Conservation (phyloP, 2,329 filamentous ascomycete species). For the Mycogone perniciosa region DNA sequence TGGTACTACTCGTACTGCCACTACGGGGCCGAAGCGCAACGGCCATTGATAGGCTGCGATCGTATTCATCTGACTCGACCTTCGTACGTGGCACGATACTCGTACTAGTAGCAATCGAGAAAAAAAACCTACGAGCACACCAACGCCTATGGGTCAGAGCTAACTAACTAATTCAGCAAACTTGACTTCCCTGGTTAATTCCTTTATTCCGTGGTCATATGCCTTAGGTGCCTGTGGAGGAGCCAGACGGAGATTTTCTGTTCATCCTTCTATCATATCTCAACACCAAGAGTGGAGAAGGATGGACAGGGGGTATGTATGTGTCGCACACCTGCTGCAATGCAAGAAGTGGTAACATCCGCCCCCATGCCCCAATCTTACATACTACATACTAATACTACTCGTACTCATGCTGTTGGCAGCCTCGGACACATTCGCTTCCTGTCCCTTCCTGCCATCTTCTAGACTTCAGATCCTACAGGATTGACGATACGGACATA, state of each 20-base stretch:
- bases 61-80: too few relatives aligned
- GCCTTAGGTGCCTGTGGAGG: background rate
- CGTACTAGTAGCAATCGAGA: too few relatives aligned
- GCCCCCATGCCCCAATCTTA: slow-evolving; percentile 10
- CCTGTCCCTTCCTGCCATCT: background rate
- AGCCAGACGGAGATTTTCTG: slow-evolving; percentile 13
- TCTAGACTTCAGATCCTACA: too few relatives aligned
- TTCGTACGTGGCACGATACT: too few relatives aligned
- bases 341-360: slow-evolving; percentile 6
- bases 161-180: too few relatives aligned
- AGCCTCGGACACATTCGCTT: background rate
- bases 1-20: too few relatives aligned
- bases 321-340: background rate
- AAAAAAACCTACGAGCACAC: too few relatives aligned
- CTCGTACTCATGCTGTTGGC: background rate
- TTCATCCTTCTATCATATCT: slow-evolving; percentile 11
- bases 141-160: too few relatives aligned
- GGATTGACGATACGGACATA: too few relatives aligned
- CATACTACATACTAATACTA: background rate
- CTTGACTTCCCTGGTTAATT: background rate
- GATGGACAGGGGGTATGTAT: slow-evolving; percentile 5
- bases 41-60: too few relatives aligned
- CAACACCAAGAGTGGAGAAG: slow-evolving; percentile 4
- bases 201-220: slow-evolving; percentile 6
- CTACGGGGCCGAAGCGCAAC: too few relatives aligned